These are phyloP conservation scores for Prunus armeniaca DNA, from an alignment of 306 rosid species.

Conservation along the genomic window DNA sequence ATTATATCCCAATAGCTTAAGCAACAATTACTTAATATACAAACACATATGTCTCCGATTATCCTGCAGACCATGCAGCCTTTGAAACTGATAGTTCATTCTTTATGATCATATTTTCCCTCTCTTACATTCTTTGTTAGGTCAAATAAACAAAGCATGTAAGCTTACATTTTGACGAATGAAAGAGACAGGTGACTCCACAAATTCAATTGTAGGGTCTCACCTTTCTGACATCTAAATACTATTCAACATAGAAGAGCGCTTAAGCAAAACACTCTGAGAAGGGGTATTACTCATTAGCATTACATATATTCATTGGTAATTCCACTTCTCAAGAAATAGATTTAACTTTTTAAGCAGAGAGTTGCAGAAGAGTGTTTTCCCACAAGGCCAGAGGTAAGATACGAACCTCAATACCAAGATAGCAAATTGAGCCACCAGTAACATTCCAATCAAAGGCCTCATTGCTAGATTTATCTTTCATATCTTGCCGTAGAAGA, in stretches of 20 bases:
- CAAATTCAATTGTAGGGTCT: not conserved
- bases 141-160: not conserved
- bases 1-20: not conserved
- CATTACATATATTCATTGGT: not conserved
- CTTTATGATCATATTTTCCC: not conserved
- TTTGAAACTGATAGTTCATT: not conserved
- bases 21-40: not conserved
- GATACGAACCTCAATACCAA: constrained; percentile 69
- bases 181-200: not conserved
- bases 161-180: not conserved
- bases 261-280: not conserved
- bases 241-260: not conserved
- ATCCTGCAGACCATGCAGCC: not conserved
- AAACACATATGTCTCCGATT: not conserved
- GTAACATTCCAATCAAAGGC: constrained; percentile 94
- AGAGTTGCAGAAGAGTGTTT: constrained; percentile 15
- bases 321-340: not conserved
- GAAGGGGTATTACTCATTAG: not conserved
- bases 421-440: constrained; percentile 92
- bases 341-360: constrained; percentile 21
- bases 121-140: not conserved
- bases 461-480: constrained; percentile 69
- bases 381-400: not conserved
- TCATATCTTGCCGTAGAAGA: constrained; percentile 96
- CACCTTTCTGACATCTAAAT: not conserved